These are phyloP conservation scores for Apophysomyces elegans DNA, from an alignment of 371 early-diverging fungal genomes.

Conservation along the genomic window DNA sequence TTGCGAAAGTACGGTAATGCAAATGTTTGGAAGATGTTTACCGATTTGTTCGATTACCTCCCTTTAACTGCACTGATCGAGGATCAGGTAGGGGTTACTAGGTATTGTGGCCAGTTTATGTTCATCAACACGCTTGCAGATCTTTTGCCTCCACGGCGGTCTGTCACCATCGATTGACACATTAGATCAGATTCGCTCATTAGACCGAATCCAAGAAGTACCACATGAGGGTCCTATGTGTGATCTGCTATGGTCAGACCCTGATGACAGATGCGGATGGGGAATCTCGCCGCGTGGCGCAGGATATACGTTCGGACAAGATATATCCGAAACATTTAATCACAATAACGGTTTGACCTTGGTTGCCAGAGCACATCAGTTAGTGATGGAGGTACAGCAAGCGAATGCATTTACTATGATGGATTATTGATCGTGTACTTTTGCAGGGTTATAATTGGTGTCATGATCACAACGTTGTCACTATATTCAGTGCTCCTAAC, in stretches of 20 bases:
- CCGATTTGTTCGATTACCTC: slow-evolving; percentile 98
- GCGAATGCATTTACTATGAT: background rate
- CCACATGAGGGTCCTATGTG: slow-evolving; percentile 99
- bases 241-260: slow-evolving; percentile 99
- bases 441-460: slow-evolving; percentile 97
- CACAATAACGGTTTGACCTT: slow-evolving; percentile 94
- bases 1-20: slow-evolving; percentile 97
- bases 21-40: slow-evolving; percentile 99
- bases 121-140: slow-evolving; percentile 30
- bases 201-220: slow-evolving; percentile 98
- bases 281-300: slow-evolving; percentile 98
- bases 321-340: slow-evolving; percentile 97
- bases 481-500: slow-evolving; percentile 99
- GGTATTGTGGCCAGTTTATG: background rate
- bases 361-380: slow-evolving; percentile 97
- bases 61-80: slow-evolving; percentile 93
- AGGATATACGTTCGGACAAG: slow-evolving; percentile 98
- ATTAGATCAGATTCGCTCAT: slow-evolving; percentile 96
- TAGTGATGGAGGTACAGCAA: slow-evolving; percentile 72
- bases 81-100: slow-evolving; percentile 37
- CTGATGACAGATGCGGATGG: slow-evolving; percentile 98
- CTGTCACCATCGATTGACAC: slow-evolving; percentile 97
- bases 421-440: background rate
- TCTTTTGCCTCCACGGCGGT: slow-evolving; percentile 99
- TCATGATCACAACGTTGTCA: slow-evolving; percentile 98